These are phyloP conservation scores for Monilinia vaccinii-corymbosi DNA, from an alignment of 2,329 filamentous ascomycete genomes.

Conservation along the genomic window DNA sequence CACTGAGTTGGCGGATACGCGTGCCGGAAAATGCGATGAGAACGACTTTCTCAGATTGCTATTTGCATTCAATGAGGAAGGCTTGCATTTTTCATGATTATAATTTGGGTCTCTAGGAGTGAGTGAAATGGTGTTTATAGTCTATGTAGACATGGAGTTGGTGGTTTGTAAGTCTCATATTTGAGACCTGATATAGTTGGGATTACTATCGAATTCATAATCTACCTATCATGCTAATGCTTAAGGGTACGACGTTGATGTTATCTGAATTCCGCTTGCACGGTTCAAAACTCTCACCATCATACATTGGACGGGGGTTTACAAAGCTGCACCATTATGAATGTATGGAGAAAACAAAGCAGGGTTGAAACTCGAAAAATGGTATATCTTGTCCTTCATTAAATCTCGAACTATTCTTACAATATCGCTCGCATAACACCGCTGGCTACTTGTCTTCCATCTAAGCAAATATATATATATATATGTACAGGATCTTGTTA, in stretches of 20 bases:
- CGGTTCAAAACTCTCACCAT: background rate
- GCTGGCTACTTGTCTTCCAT: background rate
- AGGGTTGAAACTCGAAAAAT: background rate
- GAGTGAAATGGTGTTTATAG: conserved; percentile 12
- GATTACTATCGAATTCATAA: background rate
- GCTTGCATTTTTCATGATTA: conserved; percentile 66
- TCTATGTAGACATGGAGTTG: conserved; percentile 20
- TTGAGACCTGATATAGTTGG: background rate
- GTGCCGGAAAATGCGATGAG: conserved; percentile 82
- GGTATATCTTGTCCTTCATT: background rate
- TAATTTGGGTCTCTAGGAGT: background rate
- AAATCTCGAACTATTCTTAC: background rate
- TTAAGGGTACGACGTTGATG: background rate
- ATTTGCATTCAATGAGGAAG: conserved; percentile 78
- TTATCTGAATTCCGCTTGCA: background rate
- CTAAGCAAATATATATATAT: background rate
- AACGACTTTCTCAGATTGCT: conserved; percentile 81
- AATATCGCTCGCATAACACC: background rate
- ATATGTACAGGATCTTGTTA: background rate
- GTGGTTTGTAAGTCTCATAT: background rate
- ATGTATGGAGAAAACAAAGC: background rate
- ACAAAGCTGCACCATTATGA: background rate
- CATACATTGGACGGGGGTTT: background rate
- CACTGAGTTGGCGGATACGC: conserved; percentile 71
- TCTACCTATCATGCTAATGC: background rate